Conservation (phyloP, 2,329 filamentous ascomycete genomes). For the Colletotrichum aenigma region DNA sequence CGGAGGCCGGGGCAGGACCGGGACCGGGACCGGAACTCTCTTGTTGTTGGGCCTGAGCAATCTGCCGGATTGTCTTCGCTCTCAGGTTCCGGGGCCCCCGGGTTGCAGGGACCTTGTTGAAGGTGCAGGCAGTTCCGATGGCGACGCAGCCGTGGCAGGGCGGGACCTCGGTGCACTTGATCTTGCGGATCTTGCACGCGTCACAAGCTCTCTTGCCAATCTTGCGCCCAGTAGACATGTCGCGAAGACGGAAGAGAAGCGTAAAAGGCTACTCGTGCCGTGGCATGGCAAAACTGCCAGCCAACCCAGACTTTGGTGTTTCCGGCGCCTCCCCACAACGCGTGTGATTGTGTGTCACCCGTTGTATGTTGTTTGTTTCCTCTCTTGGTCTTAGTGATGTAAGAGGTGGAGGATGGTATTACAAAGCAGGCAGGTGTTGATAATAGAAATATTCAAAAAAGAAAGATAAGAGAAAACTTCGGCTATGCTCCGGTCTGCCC, state of each 20-base stretch:
- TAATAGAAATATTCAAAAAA: background rate
- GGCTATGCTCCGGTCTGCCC: background rate
- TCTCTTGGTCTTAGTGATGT: background rate
- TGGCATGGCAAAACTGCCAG: slow-evolving; percentile 13
- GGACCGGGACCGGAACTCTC: background rate
- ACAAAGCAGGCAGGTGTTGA: slow-evolving; percentile 1
- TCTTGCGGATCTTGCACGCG: slow-evolving; percentile 57
- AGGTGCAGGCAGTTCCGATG: slow-evolving; percentile 53
- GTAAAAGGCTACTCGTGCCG: background rate
- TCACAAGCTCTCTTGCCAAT: slow-evolving; percentile 50
- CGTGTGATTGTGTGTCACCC: background rate
- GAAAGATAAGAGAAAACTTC: background rate
- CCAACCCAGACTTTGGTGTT: background rate
- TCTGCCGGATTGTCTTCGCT: slow-evolving; percentile 48
- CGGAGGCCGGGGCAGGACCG: background rate
- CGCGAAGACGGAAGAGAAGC: slow-evolving; percentile 8
- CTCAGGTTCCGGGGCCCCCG: slow-evolving; percentile 51
- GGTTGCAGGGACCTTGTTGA: slow-evolving; percentile 45
- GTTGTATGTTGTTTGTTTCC: background rate
- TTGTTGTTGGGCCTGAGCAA: slow-evolving; percentile 36
- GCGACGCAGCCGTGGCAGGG: slow-evolving; percentile 51
- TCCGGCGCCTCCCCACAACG: background rate
- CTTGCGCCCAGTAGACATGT: slow-evolving; percentile 28
- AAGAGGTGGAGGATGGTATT: background rate
- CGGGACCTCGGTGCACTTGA: slow-evolving; percentile 50